Base-by-base conservation (phyloP, 306 rosid species). In the Pueraria montana region DNA sequence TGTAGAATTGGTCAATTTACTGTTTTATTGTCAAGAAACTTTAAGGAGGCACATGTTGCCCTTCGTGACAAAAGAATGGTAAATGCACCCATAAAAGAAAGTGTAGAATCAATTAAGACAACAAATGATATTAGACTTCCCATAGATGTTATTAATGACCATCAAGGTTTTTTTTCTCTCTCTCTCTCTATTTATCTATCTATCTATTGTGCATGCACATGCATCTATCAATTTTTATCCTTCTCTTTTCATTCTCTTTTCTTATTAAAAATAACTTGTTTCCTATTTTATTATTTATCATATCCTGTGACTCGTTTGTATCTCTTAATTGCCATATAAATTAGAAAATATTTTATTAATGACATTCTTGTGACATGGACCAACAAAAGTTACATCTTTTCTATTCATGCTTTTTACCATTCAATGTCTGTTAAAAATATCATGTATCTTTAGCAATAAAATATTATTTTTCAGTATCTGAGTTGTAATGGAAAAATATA, bases 1-100 rank as follows among this genome's bases (percentile, higher is more conserved):
- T 8, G 17, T 4, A 68, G 26, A 45, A 61, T 10, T 11, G 86
- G 38, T 5, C n/a, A 74, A 11, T 17, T 74, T 5, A 26, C 42
- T n/a, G 12, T 85, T 24, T 10, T 80, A 13, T 30, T 85, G 16
- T 74, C 85, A 18, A 71, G 27, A 70, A 74, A 80, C 18, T 85
- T 85, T n/a, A 48, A 24, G 65, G 78, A 74, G 42, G 88, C 88
- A 26, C 74, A n/a, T 13, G 2, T 2, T 16, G 84, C 77, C 18
- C 48, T 84, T 34, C 16, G 52, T 61, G 59, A 4, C 23, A 78
- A 78, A 13, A 38, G 34, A 75, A 18, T 6, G 26, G 13, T 18
- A 30, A 52, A 23, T 26, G 2, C 17, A 1, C 13, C 71, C 27
- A 11, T 21, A 1, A 13, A 42, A 61, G 27, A 12, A 55, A 76